Percentiles rank a stretch among this genome's conserved stretches.
Evolutionary conservation across 108 stramenopile genomes (phyloP).

Genomic region (Discostella pseudostelligera): DNA sequence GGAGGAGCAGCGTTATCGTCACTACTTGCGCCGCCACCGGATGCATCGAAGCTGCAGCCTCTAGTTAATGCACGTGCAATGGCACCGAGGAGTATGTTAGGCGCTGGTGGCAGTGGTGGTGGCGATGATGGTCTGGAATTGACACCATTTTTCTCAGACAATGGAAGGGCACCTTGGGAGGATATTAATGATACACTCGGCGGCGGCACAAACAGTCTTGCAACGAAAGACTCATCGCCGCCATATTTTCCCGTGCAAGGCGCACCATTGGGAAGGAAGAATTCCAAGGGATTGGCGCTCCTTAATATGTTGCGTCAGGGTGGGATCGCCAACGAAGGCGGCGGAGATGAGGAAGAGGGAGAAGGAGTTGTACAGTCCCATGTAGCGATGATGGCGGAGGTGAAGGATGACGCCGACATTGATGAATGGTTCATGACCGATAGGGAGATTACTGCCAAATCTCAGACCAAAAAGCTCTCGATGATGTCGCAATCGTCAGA

Average conservation of each 20-base stretch:
- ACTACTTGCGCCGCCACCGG: constrained; percentile 38
- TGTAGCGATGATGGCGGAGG: neutral
- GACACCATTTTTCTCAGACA: constrained; percentile 72
- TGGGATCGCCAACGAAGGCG: constrained; percentile 16
- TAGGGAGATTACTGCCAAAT: constrained; percentile 64
- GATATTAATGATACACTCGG: no score
- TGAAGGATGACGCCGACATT: neutral
- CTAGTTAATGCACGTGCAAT: constrained; percentile 16
- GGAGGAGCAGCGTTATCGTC: no score
- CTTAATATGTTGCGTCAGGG: constrained; percentile 46
- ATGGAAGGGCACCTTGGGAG: constrained; percentile 81
- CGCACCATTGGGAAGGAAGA: constrained; percentile 8
- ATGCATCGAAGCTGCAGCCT: constrained; percentile 37
- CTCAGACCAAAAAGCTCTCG: constrained; percentile 53
- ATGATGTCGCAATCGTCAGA: neutral
- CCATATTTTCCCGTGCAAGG: neutral
- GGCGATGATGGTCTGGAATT: constrained; percentile 40
- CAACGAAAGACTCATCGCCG: constrained; percentile 14
- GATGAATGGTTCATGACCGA: constrained; percentile 67
- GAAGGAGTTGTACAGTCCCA: neutral
- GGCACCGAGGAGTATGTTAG: neutral
- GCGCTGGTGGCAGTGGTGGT: neutral
- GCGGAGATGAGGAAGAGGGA: constrained; percentile 7
- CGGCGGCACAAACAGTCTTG: constrained; percentile 32
- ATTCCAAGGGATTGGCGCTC: constrained; percentile 54